Evolutionary conservation across 495 filamentous ascomycete species (phyloP).

Genomic region (Aspergillus panamensis): DNA sequence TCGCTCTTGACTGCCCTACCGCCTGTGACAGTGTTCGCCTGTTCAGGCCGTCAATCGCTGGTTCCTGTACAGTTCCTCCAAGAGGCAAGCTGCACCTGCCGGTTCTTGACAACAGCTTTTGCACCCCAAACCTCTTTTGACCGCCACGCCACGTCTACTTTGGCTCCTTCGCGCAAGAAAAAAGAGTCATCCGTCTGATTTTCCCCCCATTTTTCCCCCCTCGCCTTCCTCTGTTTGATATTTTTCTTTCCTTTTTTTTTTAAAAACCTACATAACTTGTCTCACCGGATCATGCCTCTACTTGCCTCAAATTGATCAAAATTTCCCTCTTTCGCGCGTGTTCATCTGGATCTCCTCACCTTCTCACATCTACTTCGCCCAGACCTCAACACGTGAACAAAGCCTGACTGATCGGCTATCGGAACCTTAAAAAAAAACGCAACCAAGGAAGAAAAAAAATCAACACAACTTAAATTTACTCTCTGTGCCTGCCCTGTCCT

Average conservation of each 20-base stretch:
- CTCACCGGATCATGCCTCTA: constrained; percentile 1
- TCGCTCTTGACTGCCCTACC: constrained; percentile 21
- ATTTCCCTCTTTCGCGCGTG: constrained; percentile 12
- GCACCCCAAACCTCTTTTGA: constrained; percentile 11
- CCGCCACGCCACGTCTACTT: constrained; percentile 24
- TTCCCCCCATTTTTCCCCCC: not conserved
- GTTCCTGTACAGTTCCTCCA: constrained; percentile 7
- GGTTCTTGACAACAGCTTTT: constrained; percentile 14
- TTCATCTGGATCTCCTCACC: constrained; percentile 2
- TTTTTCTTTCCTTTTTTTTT: not conserved
- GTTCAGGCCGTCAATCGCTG: constrained; percentile 4
- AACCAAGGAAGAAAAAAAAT: not conserved
- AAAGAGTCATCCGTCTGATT: constrained; percentile 13
- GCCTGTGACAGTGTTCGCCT: constrained; percentile 5
- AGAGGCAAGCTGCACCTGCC: constrained; percentile 14
- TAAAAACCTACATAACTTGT: not conserved
- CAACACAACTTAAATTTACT: not conserved
- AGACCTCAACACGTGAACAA: constrained; percentile 17
- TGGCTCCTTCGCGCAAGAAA: constrained; percentile 6
- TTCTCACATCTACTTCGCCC: constrained; percentile 9
- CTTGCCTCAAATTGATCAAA: not conserved
- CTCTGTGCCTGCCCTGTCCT: not conserved
- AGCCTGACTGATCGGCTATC: constrained; percentile 15
- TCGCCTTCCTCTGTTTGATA: not conserved
- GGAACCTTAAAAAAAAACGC: constrained; percentile 7